Percentiles rank a stretch among this genome's conserved stretches.
These are phyloP conservation scores for Leccinellum rugosiceps DNA, from an alignment of 768 basidiomycete species.

Conservation along the genomic window DNA sequence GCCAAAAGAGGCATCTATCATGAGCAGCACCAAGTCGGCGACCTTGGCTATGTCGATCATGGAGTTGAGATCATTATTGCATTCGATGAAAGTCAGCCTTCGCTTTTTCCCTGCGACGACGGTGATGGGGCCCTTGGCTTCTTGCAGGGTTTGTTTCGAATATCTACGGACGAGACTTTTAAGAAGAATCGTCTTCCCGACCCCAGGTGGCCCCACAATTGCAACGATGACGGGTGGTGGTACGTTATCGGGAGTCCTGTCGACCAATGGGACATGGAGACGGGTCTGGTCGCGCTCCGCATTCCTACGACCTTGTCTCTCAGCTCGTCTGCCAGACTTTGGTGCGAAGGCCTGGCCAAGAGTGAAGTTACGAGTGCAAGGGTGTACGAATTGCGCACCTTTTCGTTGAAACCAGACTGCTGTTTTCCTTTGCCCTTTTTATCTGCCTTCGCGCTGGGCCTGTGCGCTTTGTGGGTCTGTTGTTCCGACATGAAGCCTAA, in stretches of 20 bases:
- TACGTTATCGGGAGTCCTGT: slow-evolving; percentile 86
- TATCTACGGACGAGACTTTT: slow-evolving; percentile 89
- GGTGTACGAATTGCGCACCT: slow-evolving; percentile 43
- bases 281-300: slow-evolving; percentile 93
- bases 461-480: slow-evolving; percentile 79
- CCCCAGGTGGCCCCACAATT: slow-evolving; percentile 93
- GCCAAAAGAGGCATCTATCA: slow-evolving; percentile 97
- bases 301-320: slow-evolving; percentile 84
- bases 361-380: neutral
- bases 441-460: slow-evolving; percentile 68
- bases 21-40: slow-evolving; percentile 91
- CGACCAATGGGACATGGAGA: slow-evolving; percentile 92
- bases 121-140: slow-evolving; percentile 91
- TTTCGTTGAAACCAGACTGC: slow-evolving; percentile 84
- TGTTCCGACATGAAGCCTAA: slow-evolving; percentile 52
- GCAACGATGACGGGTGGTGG: slow-evolving; percentile 95
- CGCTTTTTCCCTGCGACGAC: slow-evolving; percentile 92
- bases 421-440: slow-evolving; percentile 75
- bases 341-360: slow-evolving; percentile 76
- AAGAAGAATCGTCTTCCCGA: slow-evolving; percentile 93
- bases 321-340: slow-evolving; percentile 85
- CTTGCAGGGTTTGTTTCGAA: slow-evolving; percentile 89
- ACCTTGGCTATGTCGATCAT: slow-evolving; percentile 99
- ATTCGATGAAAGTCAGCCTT: slow-evolving; percentile 94
- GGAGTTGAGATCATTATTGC: slow-evolving; percentile 94